These are phyloP conservation scores for Candida sithepensis DNA, from an alignment of 805 yeast genomes.

Conservation along the genomic window DNA sequence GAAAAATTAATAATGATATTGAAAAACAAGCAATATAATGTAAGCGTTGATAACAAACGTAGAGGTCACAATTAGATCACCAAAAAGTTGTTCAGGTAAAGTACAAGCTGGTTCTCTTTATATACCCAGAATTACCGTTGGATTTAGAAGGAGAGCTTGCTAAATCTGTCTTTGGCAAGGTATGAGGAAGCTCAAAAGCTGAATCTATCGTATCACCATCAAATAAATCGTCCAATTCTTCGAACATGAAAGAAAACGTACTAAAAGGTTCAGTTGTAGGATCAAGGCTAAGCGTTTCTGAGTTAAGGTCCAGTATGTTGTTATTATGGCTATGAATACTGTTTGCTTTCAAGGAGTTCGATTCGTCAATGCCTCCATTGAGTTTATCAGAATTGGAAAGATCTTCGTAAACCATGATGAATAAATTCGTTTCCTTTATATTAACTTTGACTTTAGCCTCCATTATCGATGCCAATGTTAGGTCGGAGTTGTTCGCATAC, in stretches of 20 bases:
- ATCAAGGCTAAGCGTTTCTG: too few species aligned
- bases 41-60: too few species aligned
- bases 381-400: background rate
- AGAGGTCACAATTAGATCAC: too few species aligned
- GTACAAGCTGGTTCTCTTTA: background rate
- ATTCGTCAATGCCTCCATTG: background rate
- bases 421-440: background rate
- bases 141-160: too few species aligned
- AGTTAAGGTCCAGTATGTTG: too few species aligned
- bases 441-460: background rate
- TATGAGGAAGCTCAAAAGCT: background rate
- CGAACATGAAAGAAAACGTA: constrained; percentile 6
- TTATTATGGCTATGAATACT: background rate
- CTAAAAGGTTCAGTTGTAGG: background rate
- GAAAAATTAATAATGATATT: too few species aligned
- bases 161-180: background rate
- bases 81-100: background rate
- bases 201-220: constrained; percentile 2
- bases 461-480: background rate
- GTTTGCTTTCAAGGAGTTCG: background rate
- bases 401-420: background rate
- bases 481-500: background rate
- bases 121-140: background rate
- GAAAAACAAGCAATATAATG: too few species aligned
- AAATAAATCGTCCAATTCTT: constrained; percentile 12